Evolutionary conservation across 1,139 yeast genomes (phyloP), one percentile per base, ranked within the genome.

Genomic region (Candida glucosophila): DNA sequence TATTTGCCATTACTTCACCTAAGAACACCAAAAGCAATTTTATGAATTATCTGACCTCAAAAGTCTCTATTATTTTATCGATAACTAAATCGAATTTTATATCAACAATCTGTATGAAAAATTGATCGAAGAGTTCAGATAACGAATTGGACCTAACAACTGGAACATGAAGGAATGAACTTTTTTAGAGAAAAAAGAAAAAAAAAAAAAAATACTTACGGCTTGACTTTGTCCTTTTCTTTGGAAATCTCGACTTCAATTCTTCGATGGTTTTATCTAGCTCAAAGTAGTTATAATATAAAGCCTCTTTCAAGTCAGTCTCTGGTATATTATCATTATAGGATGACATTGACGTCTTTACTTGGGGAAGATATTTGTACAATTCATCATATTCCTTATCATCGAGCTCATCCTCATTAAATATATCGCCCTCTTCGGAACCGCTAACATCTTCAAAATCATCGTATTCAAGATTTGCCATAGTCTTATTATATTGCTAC

Each of bases 261-360:
- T 74, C 78, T 19, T 52, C 58, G 8, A 74, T 41, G 0, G 83
- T 49, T n/a, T 65, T 62, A 3, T 64, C 71, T 5, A 74, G 40
- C 25, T 73, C 76, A 43, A 71, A 71, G 44, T 76, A 75, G 40
- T 73, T 71, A 39, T 58, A 61, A 62, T 76, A 77, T 9, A 81
- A 56, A 0, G 76, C 58, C 35, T 76, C 80, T 37, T 74, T 70
- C 32, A 80, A 51, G 24, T 67, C 72, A 8, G 55, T 41, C 15
- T 74, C 80, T 5, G 63, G 56, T 27, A 74, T 61, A 6, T 59
- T 61, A n/a, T 57, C 53, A 32, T 60, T 59, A 40, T 62, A 67
- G 12, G 49, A 48, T 14, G 38, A 43, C 22, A 69, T 39, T 29
- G 45, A 40, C 17, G 41, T 30, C 38, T 62, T 62, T 14, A 70